Percentiles rank a stretch among this genome's conserved stretches.
Evolutionary conservation across 768 basidiomycete genomes (phyloP).

Genomic region (Podaxis sp.): DNA sequence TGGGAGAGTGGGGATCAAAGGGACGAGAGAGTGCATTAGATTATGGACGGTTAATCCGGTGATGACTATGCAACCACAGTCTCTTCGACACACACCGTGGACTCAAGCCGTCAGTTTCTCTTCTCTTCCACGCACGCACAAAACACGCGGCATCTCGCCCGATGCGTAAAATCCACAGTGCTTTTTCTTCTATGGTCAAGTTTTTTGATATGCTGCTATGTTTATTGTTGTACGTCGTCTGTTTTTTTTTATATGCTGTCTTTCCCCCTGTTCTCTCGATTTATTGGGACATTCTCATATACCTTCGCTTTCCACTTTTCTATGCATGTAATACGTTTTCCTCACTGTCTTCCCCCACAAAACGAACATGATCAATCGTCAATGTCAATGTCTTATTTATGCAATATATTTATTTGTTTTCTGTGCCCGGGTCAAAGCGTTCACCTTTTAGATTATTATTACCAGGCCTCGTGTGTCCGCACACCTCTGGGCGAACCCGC

Average conservation of each 20-base stretch:
- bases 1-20: constrained; percentile 22
- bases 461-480: no score
- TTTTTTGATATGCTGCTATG: constrained; percentile 11
- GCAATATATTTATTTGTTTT: constrained; percentile 9
- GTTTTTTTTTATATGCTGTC: not conserved
- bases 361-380: not conserved
- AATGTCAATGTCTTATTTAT: constrained; percentile 5
- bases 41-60: constrained; percentile 56
- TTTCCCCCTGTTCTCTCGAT: not conserved
- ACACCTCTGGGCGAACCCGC: no score
- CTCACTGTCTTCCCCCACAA: not conserved
- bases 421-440: not conserved
- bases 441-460: no score
- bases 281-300: not conserved
- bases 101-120: not conserved
- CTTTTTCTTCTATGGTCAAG: not conserved
- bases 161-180: not conserved
- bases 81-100: not conserved
- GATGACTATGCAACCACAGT: not conserved
- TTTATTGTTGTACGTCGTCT: not conserved
- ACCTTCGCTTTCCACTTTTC: not conserved
- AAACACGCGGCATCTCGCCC: not conserved
- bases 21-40: constrained; percentile 46
- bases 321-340: constrained; percentile 6
- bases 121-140: not conserved